Conservation (phyloP, 1,139 yeast genomes). For the Suhomyces wounanorum region DNA sequence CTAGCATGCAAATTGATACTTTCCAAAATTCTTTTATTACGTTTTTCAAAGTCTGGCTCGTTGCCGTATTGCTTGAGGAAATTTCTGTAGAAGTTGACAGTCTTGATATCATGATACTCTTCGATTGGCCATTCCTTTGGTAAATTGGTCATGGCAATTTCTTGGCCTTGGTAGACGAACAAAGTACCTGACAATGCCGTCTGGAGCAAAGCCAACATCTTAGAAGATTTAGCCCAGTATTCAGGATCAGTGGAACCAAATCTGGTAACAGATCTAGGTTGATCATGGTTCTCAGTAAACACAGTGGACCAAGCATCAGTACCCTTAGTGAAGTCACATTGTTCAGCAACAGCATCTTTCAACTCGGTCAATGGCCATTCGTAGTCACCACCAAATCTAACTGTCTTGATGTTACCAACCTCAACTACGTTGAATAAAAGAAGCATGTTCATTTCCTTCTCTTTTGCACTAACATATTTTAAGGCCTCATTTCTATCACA, state of each 20-base stretch:
- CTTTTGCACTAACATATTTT: slow-evolving; percentile 50
- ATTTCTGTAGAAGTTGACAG: slow-evolving; percentile 43
- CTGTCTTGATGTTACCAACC: slow-evolving; percentile 39
- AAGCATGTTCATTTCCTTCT: slow-evolving; percentile 53
- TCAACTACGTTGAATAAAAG: slow-evolving; percentile 51
- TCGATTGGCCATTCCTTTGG: slow-evolving; percentile 48
- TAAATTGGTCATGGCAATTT: slow-evolving; percentile 56
- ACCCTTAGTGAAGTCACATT: slow-evolving; percentile 43
- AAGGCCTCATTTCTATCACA: slow-evolving; percentile 45
- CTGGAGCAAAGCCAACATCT: slow-evolving; percentile 50
- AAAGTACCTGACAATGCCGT: slow-evolving; percentile 56
- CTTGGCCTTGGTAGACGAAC: slow-evolving; percentile 63
- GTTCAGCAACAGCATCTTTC: slow-evolving; percentile 41
- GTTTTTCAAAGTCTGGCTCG: slow-evolving; percentile 29
- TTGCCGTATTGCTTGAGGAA: slow-evolving; percentile 34
- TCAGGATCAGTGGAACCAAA: slow-evolving; percentile 48
- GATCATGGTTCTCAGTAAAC: slow-evolving; percentile 61
- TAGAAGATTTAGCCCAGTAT: slow-evolving; percentile 41
- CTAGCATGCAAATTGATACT: slow-evolving; percentile 43
- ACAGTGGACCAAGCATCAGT: slow-evolving; percentile 62
- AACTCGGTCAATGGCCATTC: slow-evolving; percentile 44
- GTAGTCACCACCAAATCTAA: slow-evolving; percentile 33
- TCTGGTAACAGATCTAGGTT: slow-evolving; percentile 54
- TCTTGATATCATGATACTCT: slow-evolving; percentile 54
- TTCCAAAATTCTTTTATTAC: slow-evolving; percentile 33